Percentiles rank a stretch among this genome's conserved stretches.
phyloP scores from a whole-genome alignment of 441 rosid genomes.

The Populus hybrid region DNA sequence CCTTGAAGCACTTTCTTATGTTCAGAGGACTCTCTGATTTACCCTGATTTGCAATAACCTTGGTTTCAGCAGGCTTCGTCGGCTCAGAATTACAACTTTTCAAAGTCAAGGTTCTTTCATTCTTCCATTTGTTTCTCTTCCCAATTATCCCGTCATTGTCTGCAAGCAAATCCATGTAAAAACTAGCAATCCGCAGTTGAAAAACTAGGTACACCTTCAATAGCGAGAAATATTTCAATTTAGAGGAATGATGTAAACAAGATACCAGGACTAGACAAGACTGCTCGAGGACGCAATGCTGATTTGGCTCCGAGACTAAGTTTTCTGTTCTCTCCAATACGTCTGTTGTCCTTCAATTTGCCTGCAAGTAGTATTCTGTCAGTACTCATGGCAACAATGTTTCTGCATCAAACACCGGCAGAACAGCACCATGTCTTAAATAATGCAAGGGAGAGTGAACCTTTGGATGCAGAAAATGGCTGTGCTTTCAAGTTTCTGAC shows the following conservation, averaged over 20 bases:
- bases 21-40: neutral
- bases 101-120: neutral
- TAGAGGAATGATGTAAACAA: neutral
- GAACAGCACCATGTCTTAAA: no score
- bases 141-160: constrained; percentile 33
- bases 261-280: constrained; percentile 34
- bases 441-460: neutral
- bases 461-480: constrained; percentile 16
- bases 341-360: constrained; percentile 3
- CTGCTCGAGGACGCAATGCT: constrained; percentile 30
- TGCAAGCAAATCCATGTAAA: neutral
- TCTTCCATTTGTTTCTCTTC: neutral
- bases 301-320: neutral
- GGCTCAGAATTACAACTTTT: constrained; percentile 8
- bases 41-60: neutral
- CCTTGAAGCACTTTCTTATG: neutral
- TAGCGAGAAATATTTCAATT: no score
- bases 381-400: neutral
- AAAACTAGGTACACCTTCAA: neutral
- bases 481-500: neutral
- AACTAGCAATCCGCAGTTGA: no score
- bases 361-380: no score
- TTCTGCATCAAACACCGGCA: neutral
- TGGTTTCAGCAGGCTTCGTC: neutral
- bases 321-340: neutral